These are phyloP conservation scores for Dendryphion nanum DNA, from an alignment of 2,329 filamentous ascomycete genomes.

Conservation along the genomic window DNA sequence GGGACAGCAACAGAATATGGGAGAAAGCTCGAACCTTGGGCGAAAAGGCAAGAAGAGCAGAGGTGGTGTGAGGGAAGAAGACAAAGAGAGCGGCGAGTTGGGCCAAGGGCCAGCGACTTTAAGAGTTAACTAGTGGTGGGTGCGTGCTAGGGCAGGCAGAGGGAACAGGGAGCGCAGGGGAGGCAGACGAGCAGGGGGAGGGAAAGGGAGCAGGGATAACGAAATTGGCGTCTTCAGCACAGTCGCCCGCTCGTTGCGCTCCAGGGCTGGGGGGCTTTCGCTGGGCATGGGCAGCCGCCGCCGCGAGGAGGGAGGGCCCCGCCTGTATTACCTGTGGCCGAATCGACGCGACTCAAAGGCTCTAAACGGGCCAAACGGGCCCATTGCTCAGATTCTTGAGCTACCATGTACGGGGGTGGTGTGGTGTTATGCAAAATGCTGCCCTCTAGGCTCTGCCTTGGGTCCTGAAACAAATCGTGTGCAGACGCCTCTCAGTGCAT, in stretches of 20 bases:
- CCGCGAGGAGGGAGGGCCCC: no score
- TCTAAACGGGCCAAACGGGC: no score
- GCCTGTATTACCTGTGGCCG: slow-evolving; percentile 18
- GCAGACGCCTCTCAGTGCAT: no score
- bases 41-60: slow-evolving; percentile 18
- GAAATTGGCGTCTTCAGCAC: slow-evolving; percentile 34
- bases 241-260: no score
- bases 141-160: slow-evolving; percentile 34
- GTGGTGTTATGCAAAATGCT: no score
- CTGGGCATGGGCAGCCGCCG: slow-evolving; percentile 17
- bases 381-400: no score
- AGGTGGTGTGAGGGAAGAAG: slow-evolving; percentile 31
- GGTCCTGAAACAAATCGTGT: no score
- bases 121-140: slow-evolving; percentile 22
- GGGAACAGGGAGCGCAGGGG: background rate
- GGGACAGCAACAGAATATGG: slow-evolving; percentile 21
- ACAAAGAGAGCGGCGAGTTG: slow-evolving; percentile 24
- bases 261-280: no score
- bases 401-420: no score
- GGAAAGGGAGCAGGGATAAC: slow-evolving; percentile 27
- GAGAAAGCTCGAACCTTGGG: slow-evolving; percentile 26
- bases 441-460: no score
- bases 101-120: slow-evolving; percentile 33
- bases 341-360: no score
- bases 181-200: background rate